phyloP scores from a whole-genome alignment of 179 eudicot species.

The Beta macrorhiza region DNA sequence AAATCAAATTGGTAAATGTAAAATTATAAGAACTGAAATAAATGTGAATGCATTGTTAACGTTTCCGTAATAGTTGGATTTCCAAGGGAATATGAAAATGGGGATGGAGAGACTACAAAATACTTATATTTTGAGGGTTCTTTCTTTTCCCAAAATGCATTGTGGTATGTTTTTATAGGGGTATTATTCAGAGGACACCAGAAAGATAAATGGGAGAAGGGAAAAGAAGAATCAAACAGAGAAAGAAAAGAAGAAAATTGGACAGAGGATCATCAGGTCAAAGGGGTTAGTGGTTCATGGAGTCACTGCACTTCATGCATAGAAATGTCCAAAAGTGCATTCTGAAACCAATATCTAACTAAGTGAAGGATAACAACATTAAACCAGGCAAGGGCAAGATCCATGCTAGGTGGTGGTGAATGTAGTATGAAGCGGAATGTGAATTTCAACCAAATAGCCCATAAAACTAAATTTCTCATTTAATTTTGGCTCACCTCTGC shows the following conservation, averaged over 20 bases:
- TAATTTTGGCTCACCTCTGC: conserved; percentile 27
- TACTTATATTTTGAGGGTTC: not conserved
- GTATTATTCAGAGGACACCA: not conserved
- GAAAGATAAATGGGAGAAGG: not conserved
- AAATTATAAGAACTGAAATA: not conserved
- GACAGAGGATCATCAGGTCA: not conserved
- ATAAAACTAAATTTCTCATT: not conserved
- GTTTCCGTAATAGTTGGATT: not conserved
- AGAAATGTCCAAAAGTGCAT: not conserved
- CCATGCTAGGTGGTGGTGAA: not conserved
- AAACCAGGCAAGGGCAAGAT: not conserved
- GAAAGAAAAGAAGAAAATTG: not conserved
- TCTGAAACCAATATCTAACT: not conserved
- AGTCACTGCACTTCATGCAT: not conserved
- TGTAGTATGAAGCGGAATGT: too few species aligned
- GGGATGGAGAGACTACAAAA: not conserved
- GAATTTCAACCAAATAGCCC: not conserved
- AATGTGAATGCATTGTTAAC: not conserved
- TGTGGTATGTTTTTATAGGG: not conserved
- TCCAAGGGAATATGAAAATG: not conserved
- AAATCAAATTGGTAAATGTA: too few species aligned
- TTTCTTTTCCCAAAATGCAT: too few species aligned
- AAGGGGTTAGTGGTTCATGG: not conserved
- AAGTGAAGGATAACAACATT: not conserved
- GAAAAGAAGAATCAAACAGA: not conserved